Base-by-base conservation (phyloP, 129 eudicot species). In the Smallanthus sonchifolius region DNA sequence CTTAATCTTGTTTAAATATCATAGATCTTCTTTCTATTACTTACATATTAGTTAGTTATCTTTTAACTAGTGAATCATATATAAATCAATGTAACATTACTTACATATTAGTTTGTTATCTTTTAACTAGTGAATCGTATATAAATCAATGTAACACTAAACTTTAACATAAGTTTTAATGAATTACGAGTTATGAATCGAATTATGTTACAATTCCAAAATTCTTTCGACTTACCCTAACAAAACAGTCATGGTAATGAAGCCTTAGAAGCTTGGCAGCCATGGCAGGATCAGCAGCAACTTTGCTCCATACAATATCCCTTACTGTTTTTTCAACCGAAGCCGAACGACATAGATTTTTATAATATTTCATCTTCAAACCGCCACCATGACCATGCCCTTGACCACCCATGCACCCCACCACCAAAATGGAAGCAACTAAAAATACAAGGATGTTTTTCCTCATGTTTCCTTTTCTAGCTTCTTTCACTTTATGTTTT, bases 231-330 rank as follows among this genome's bases (percentile, higher is more conserved):
- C 75, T 45, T 81, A 87, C 92, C 79, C 87, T 76, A 14, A 87
- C 92, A 72, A 87, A 87, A 79, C 91, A 87, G 20, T 87, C 88
- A 73, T 84, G 88, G 61, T 78, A 87, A 57, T 87, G 91, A 72
- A 87, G 83, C 77, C 92, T 65, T 43, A 82, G 70, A 37, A 87
- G 79, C 81, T 81, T 81, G 43, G 87, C 82, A 3, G 81, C 86
- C 76, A 87, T 40, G 34, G 72, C 17, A 64, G 77, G 69, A 65
- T 74, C 51, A 6, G 40, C 69, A 5, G 79, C 79, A 49, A 79
- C 88, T 79, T 70, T 79, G 13, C 15, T 76, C 92, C 92, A 79
- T 42, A 84, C 84, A 4, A 87, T 75, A 17, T 70, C 69, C 73
- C 54, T 76, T 35, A 76, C 79, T 4, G 57, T 69, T 7, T 48